Conservation (phyloP, 345 rosid species). For the Lenwebbia sp. region DNA sequence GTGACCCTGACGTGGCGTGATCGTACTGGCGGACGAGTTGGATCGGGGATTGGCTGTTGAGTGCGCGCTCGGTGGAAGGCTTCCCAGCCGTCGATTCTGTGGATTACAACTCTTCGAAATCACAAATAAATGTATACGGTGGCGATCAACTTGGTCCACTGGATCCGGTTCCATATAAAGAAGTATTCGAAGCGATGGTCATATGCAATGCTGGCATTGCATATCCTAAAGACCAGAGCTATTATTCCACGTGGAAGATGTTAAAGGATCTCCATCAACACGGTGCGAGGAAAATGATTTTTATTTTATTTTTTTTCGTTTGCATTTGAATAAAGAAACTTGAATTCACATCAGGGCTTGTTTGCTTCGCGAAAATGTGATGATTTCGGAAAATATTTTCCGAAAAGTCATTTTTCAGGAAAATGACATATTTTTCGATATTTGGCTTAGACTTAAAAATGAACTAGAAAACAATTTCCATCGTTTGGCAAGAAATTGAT, state of each 20-base stretch:
- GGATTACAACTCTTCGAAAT: too few relatives aligned
- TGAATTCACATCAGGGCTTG: not conserved
- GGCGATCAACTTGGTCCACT: accelerated
- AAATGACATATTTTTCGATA: too few relatives aligned
- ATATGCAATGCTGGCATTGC: not conserved
- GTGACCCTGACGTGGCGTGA: not conserved
- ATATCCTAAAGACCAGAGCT: not conserved
- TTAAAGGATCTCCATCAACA: not conserved
- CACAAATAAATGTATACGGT: too few relatives aligned
- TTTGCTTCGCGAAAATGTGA: too few relatives aligned
- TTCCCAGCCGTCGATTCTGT: not conserved
- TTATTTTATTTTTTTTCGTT: too few relatives aligned
- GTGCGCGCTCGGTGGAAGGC: not conserved
- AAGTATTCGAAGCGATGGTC: not conserved
- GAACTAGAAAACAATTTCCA: too few relatives aligned
- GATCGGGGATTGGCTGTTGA: not conserved
- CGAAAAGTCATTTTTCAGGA: too few relatives aligned
- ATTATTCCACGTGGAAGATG: not conserved
- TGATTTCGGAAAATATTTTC: too few relatives aligned
- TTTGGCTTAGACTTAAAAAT: too few relatives aligned
- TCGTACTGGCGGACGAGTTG: not conserved
- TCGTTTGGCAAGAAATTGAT: too few relatives aligned
- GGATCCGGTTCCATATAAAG: accelerated
- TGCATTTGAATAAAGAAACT: not conserved
- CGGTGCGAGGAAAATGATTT: not conserved